Percentiles rank a stretch among this genome's conserved stretches.
phyloP scores from a whole-genome alignment of 805 yeast genomes.

The Candida ortonii region DNA sequence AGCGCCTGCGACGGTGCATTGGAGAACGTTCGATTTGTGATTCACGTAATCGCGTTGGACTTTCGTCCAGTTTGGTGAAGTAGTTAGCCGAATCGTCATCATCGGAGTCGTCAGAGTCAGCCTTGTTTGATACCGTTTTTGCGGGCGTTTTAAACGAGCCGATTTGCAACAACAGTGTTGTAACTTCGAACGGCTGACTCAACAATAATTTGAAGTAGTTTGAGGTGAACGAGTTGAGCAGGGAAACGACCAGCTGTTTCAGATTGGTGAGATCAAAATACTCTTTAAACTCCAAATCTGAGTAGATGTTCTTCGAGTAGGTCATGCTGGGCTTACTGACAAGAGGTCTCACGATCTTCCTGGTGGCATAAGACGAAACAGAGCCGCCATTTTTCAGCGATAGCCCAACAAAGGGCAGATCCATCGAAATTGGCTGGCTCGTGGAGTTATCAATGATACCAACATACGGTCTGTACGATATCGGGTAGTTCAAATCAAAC shows the following conservation, averaged over 20 bases:
- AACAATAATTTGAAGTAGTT: slow-evolving; percentile 67
- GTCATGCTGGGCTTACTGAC: slow-evolving; percentile 19
- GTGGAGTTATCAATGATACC: slow-evolving; percentile 36
- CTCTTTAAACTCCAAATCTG: slow-evolving; percentile 64
- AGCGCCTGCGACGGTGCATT: slow-evolving; percentile 4
- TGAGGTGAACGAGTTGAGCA: slow-evolving; percentile 59
- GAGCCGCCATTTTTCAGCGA: slow-evolving; percentile 9
- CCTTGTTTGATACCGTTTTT: slow-evolving; percentile 22
- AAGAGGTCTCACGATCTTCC: slow-evolving; percentile 21
- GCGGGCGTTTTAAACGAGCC: slow-evolving; percentile 51
- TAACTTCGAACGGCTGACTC: slow-evolving; percentile 87
- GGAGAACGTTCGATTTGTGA: slow-evolving; percentile 31
- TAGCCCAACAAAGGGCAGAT: slow-evolving; percentile 29
- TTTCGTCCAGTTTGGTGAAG: slow-evolving; percentile 25
- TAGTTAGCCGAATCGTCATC: slow-evolving; percentile 23
- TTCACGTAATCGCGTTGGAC: slow-evolving; percentile 23
- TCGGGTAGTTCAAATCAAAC: slow-evolving; percentile 34
- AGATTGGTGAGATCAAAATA: slow-evolving; percentile 59
- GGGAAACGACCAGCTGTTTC: slow-evolving; percentile 52
- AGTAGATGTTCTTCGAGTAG: slow-evolving; percentile 38
- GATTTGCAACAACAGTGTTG: slow-evolving; percentile 74
- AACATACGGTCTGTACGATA: slow-evolving; percentile 31
- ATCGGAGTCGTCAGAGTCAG: slow-evolving; percentile 41
- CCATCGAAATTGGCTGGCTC: slow-evolving; percentile 33
- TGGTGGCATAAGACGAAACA: slow-evolving; percentile 12